Base-by-base conservation (phyloP, 345 rosid genomes). In the Murraya koenigii region DNA sequence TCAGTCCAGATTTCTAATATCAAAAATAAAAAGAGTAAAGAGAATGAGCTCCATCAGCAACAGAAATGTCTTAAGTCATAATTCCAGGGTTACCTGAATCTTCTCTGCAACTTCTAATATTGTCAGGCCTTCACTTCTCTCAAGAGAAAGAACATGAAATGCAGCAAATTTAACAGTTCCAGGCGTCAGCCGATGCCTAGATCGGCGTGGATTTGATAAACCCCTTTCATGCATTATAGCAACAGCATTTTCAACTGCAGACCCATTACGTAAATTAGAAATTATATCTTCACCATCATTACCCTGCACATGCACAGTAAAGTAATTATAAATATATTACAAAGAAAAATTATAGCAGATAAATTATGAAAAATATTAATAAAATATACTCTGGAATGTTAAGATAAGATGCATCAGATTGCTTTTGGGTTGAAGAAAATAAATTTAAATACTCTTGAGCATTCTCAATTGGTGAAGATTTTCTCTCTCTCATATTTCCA, bases 161-260 rank as follows among this genome's bases (percentile, higher is more conserved):
- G 98, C 97, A 61, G 98, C 97, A 83, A 89, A 94, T 75, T 94
- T 94, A 78, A 94, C 98, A 61, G 98, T 94, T 74, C 98, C 98
- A 77, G 97, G 96, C 20, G 97, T 94, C 86, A 94, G 84, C 30
- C 96, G 90, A 87, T 94, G 97, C 83, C 97, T 91, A 74, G 97
- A 94, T 85, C 94, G 91, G 35, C 92, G 88, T 8, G 84, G 84
- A 83, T 87, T 90, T 69, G 94, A 83, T 80, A 85, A 85, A 67
- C 98, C 96, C 77, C 89, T 90, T 85, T 91, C 94, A 85, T 86
- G 98, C 97, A 94, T 92, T 85, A 85, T 88, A 60, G 97, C 87
- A 80, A 92, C 87, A 59, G 97, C 97, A 73, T 91, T 91, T 85
- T 89, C 92, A 75, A 89, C 98, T 15, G 98, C 93, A 30, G 81